Percentiles rank a stretch among this genome's conserved stretches.
Evolutionary conservation across 306 rosid genomes (phyloP).

Genomic region (Macrotyloma uniflorum): DNA sequence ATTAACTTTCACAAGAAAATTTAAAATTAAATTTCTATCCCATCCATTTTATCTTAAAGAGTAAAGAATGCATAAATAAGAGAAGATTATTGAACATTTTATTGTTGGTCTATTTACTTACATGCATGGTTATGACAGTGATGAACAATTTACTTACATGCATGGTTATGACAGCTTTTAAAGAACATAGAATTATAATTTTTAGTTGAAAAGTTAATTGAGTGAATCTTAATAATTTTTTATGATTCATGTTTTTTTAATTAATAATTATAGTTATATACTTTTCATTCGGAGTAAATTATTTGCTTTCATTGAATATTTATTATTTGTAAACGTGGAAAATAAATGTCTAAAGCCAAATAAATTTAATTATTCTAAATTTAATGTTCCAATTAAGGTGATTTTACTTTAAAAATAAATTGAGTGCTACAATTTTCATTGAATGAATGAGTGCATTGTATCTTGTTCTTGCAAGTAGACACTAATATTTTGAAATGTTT

Average conservation of each 20-base stretch:
- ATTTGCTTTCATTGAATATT: neutral
- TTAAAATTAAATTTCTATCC: too few relatives aligned
- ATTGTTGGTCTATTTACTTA: conserved; percentile 23
- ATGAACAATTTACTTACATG: too few relatives aligned
- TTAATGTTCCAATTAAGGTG: neutral
- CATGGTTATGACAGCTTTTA: too few relatives aligned
- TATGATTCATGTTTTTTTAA: neutral
- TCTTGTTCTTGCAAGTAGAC: neutral
- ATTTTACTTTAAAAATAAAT: too few relatives aligned
- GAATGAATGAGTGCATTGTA: neutral
- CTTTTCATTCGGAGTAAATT: too few relatives aligned
- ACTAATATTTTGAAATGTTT: neutral
- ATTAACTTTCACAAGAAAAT: too few relatives aligned
- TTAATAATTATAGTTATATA: neutral
- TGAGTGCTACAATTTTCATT: neutral
- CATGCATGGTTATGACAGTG: conserved; percentile 38
- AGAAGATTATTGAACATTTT: too few relatives aligned
- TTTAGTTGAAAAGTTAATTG: neutral
- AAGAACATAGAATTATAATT: neutral
- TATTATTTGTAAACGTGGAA: neutral
- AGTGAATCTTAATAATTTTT: neutral
- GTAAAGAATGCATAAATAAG: too few relatives aligned
- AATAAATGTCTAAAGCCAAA: neutral
- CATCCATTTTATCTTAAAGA: too few relatives aligned
- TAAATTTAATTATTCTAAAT: neutral